A percentile compares a stretch with the other conserved stretches of the same genome.
These are phyloP conservation scores for Leishmania arabica DNA, from an alignment of 208 protist genomes.

Conservation along the genomic window DNA sequence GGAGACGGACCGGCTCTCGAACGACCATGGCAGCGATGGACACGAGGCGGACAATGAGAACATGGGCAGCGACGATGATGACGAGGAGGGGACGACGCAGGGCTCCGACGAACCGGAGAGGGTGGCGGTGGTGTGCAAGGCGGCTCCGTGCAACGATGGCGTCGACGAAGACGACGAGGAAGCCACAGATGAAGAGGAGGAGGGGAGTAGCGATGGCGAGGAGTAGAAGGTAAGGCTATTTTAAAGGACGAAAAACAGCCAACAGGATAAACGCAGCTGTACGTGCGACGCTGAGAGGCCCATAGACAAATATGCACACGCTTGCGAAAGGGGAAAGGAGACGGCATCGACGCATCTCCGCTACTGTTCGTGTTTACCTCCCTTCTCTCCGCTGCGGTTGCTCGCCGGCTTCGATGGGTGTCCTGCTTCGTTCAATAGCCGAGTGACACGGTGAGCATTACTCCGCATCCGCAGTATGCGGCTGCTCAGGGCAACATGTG, in stretches of 20 bases:
- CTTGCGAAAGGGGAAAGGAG: too few species aligned
- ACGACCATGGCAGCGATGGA: slow-evolving; percentile 44
- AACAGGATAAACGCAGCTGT: neutral
- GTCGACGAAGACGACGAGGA: slow-evolving; percentile 10
- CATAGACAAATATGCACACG: slow-evolving; percentile 2
- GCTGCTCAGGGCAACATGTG: neutral
- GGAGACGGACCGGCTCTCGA: slow-evolving; percentile 55
- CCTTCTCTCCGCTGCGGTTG: neutral
- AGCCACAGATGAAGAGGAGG: slow-evolving; percentile 10
- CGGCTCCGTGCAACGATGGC: slow-evolving; percentile 9
- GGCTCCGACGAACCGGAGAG: neutral
- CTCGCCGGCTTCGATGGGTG: neutral
- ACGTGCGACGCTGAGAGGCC: neutral
- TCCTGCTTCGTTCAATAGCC: neutral
- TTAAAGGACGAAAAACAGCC: neutral
- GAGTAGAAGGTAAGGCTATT: slow-evolving; percentile 8
- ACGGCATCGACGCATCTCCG: neutral
- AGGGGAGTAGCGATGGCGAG: slow-evolving; percentile 14
- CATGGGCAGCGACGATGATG: slow-evolving; percentile 30
- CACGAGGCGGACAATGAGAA: slow-evolving; percentile 51
- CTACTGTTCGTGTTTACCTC: neutral
- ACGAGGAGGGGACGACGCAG: neutral
- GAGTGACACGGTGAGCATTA: neutral
- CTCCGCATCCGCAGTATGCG: neutral
- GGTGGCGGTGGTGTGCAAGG: neutral